phyloP scores from a whole-genome alignment of 495 filamentous ascomycete species.

The Poronia punctata region DNA sequence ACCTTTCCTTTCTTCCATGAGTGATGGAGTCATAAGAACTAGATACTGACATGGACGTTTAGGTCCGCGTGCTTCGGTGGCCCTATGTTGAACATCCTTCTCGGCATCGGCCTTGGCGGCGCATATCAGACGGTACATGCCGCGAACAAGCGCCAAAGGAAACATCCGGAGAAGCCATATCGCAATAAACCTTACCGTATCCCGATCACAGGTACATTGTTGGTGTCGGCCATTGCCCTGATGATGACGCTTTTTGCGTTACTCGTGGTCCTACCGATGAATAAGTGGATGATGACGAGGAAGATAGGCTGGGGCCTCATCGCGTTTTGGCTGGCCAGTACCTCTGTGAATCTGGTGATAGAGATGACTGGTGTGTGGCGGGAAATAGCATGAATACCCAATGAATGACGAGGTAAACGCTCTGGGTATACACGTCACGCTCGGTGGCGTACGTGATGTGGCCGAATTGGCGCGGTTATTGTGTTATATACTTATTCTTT shows the following conservation, averaged over 20 bases:
- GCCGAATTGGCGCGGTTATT: constrained; percentile 1
- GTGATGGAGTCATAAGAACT: constrained; percentile 3
- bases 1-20: too few species aligned
- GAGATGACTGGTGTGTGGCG: constrained; percentile 57
- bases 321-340: constrained; percentile 79
- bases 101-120: constrained; percentile 86
- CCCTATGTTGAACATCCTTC: constrained; percentile 93
- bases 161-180: constrained; percentile 50
- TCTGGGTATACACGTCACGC: background rate
- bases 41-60: constrained; percentile 16
- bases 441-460: background rate
- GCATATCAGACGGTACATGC: constrained; percentile 70
- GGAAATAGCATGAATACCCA: constrained; percentile 25
- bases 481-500: too few species aligned
- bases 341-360: constrained; percentile 72
- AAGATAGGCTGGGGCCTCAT: constrained; percentile 78
- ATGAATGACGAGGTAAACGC: constrained; percentile 1
- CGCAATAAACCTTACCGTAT: constrained; percentile 65
- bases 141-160: constrained; percentile 45
- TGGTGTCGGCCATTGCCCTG: constrained; percentile 75
- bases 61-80: constrained; percentile 89
- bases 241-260: constrained; percentile 72
- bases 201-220: constrained; percentile 71
- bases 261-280: constrained; percentile 74
- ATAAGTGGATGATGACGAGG: constrained; percentile 83